phyloP scores from a whole-genome alignment of 148 eudicot species.

The Persicaria tinctoria region DNA sequence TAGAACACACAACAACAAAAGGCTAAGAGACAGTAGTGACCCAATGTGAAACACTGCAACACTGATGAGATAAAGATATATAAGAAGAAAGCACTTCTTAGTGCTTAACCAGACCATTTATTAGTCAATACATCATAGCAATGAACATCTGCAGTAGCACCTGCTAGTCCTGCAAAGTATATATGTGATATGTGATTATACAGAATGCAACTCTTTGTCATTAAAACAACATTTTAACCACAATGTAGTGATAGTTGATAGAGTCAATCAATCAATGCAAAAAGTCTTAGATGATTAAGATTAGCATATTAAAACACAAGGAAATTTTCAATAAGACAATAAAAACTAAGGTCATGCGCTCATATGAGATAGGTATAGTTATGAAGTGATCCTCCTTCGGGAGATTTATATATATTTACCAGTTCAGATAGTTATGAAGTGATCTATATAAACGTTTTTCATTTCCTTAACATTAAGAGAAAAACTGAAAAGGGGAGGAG shows the following conservation, averaged over 20 bases:
- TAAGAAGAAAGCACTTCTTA: neutral
- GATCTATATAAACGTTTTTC: neutral
- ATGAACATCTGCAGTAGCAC: slow-evolving; percentile 95
- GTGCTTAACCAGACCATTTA: slow-evolving; percentile 87
- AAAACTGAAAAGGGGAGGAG: neutral
- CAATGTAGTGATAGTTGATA: neutral
- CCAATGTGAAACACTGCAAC: neutral
- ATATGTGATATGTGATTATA: slow-evolving; percentile 17
- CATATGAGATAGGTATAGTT: neutral
- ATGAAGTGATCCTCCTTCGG: too few relatives aligned
- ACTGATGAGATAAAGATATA: neutral
- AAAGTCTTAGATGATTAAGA: neutral
- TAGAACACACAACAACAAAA: neutral
- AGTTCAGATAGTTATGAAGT: too few relatives aligned
- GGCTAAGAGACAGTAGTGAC: neutral
- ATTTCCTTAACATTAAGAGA: neutral
- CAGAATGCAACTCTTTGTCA: neutral
- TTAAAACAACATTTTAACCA: neutral
- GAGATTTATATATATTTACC: too few relatives aligned
- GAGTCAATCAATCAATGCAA: neutral
- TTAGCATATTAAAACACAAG: neutral
- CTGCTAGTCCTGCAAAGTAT: slow-evolving; percentile 62
- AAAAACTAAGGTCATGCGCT: neutral
- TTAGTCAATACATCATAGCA: slow-evolving; percentile 90
- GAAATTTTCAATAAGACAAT: neutral